A percentile compares a stretch with the other conserved stretches of the same genome.
phyloP scores from a whole-genome alignment of 164 flowering plant genomes.

The Magnolia changhungtana region DNA sequence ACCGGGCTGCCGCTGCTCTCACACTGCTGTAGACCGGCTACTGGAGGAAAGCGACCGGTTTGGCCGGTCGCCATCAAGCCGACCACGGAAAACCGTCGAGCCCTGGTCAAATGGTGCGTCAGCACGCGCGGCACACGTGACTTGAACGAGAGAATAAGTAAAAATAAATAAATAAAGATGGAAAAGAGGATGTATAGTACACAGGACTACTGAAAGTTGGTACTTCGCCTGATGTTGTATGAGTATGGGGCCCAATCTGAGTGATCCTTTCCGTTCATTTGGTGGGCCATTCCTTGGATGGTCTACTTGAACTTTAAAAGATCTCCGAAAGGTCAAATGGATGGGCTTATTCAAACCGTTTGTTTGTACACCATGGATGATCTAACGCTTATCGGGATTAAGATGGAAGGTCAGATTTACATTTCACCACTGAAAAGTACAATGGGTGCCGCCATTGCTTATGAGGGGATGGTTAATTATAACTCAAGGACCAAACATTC shows the following conservation, averaged over 20 bases:
- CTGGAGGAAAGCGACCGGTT: not conserved
- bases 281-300: not conserved
- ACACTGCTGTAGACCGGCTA: not conserved
- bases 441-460: too few relatives aligned
- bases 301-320: not conserved
- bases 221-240: not conserved
- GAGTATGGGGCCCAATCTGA: not conserved
- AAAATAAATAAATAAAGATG: too few relatives aligned
- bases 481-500: too few relatives aligned
- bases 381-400: too few relatives aligned
- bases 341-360: too few relatives aligned
- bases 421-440: too few relatives aligned
- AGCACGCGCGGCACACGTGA: not conserved
- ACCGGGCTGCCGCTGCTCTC: not conserved
- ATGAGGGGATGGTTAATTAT: too few relatives aligned
- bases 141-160: not conserved
- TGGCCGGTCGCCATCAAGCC: not conserved
- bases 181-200: not conserved
- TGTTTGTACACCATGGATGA: too few relatives aligned
- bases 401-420: too few relatives aligned
- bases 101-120: not conserved
- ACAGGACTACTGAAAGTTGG: not conserved
- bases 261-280: not conserved
- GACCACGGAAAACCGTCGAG: not conserved
- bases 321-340: too few relatives aligned